These are phyloP conservation scores for Amesomyces nigricolor DNA, from an alignment of 2,329 filamentous ascomycete species.

Conservation along the genomic window DNA sequence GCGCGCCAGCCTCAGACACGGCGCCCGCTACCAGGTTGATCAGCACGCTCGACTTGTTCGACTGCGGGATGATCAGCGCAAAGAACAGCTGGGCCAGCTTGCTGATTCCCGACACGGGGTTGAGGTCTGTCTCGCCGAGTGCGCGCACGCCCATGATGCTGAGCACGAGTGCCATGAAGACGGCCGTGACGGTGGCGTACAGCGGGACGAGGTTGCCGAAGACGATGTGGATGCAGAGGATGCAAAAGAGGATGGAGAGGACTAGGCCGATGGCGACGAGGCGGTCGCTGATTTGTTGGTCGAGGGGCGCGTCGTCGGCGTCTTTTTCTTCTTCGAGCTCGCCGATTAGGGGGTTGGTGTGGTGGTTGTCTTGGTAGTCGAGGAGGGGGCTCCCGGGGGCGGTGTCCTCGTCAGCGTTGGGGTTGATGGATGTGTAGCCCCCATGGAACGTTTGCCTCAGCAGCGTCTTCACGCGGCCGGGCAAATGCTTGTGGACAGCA, in stretches of 20 bases:
- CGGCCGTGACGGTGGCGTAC: constrained; percentile 68
- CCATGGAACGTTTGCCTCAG: not conserved
- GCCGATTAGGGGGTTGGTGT: constrained; percentile 51
- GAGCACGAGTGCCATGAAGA: constrained; percentile 73
- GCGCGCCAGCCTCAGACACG: constrained; percentile 57
- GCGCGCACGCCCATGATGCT: constrained; percentile 70
- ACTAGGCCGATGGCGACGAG: constrained; percentile 71
- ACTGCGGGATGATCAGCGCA: constrained; percentile 77
- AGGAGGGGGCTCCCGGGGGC: no score
- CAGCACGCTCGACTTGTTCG: constrained; percentile 77
- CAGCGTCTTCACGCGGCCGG: constrained; percentile 9
- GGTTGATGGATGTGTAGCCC: constrained; percentile 18
- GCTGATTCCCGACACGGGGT: constrained; percentile 92
- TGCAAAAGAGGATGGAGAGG: constrained; percentile 71
- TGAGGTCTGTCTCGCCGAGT: constrained; percentile 80
- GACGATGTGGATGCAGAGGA: constrained; percentile 72
- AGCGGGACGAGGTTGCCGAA: constrained; percentile 80
- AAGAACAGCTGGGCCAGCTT: constrained; percentile 96
- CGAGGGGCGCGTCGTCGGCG: constrained; percentile 70
- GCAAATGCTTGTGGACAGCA: not conserved
- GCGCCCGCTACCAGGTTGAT: constrained; percentile 94
- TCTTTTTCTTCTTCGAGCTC: constrained; percentile 63
- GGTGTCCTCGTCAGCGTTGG: constrained; percentile 4
- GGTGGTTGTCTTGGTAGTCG: constrained; percentile 12
- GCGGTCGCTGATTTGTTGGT: constrained; percentile 70